Conservation (phyloP, 2,329 filamentous ascomycete species). For the Xylariaceae sp. region DNA sequence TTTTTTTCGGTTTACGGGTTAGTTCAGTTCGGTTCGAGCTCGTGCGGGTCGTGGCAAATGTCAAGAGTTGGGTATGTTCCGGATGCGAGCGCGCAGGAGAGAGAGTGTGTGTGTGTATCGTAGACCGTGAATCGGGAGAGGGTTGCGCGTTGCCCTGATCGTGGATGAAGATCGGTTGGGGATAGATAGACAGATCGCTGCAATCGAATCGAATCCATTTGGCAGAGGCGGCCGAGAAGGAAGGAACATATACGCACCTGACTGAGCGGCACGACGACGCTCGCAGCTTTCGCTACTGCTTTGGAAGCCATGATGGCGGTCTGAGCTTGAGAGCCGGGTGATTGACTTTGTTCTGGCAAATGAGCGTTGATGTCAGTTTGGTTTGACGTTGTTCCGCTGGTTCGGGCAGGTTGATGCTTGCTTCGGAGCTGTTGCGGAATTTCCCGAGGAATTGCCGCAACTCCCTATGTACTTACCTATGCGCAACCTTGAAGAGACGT, state of each 20-base stretch:
- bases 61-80: neutral
- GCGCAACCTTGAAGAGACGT: neutral
- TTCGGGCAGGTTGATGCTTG: slow-evolving; percentile 3
- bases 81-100: neutral
- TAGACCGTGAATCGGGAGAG: too few species aligned
- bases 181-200: too few species aligned
- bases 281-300: slow-evolving; percentile 50
- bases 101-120: too few species aligned
- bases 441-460: slow-evolving; percentile 21
- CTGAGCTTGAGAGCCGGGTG: slow-evolving; percentile 18
- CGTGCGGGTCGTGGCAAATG: too few species aligned
- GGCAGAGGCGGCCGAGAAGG: neutral
- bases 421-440: slow-evolving; percentile 6
- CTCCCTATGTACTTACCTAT: neutral
- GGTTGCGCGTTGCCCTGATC: too few species aligned
- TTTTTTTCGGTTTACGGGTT: slow-evolving; percentile 13
- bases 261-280: slow-evolving; percentile 49
- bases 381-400: slow-evolving; percentile 18
- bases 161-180: too few species aligned
- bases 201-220: too few species aligned
- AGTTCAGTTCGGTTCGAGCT: slow-evolving; percentile 1
- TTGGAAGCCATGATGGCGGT: slow-evolving; percentile 55
- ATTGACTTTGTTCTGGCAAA: slow-evolving; percentile 19
- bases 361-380: slow-evolving; percentile 12
- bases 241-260: slow-evolving; percentile 55